These are phyloP conservation scores for Heliamphora pulchella DNA, from an alignment of 179 eudicot genomes.

Conservation along the genomic window DNA sequence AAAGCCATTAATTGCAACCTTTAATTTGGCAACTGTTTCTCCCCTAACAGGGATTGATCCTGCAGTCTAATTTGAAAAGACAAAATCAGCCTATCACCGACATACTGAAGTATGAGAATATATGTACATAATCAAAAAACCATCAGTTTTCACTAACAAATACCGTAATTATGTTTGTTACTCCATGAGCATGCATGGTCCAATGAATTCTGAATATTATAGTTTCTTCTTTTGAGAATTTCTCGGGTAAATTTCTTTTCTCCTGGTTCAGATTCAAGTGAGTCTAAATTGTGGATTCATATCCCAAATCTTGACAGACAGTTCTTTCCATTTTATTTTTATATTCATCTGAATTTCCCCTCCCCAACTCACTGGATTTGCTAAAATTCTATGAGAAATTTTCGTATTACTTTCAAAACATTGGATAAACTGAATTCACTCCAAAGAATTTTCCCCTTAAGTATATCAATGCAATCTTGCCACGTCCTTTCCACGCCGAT, in stretches of 20 bases:
- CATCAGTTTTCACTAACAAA: no score
- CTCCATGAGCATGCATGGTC: background rate
- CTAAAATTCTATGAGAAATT: background rate
- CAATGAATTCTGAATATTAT: background rate
- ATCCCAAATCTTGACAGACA: background rate
- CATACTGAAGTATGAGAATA: no score
- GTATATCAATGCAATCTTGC: no score
- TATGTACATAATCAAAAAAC: no score
- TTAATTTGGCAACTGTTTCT: slow-evolving; percentile 70
- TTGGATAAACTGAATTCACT: background rate
- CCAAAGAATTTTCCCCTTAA: background rate
- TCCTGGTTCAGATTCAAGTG: background rate
- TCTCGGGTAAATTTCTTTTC: background rate
- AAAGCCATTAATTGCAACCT: slow-evolving; percentile 97
- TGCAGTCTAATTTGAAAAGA: slow-evolving; percentile 7
- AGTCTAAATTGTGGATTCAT: no score
- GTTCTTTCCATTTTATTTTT: background rate
- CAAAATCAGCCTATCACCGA: background rate
- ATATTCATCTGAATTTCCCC: background rate
- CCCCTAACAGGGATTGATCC: slow-evolving; percentile 56
- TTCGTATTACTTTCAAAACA: background rate
- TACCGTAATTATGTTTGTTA: background rate
- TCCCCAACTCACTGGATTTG: background rate
- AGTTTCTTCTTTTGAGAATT: background rate
- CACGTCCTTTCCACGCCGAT: no score